Base-by-base conservation (phyloP, 768 basidiomycete genomes). In the Amanita pseudoporphyria region DNA sequence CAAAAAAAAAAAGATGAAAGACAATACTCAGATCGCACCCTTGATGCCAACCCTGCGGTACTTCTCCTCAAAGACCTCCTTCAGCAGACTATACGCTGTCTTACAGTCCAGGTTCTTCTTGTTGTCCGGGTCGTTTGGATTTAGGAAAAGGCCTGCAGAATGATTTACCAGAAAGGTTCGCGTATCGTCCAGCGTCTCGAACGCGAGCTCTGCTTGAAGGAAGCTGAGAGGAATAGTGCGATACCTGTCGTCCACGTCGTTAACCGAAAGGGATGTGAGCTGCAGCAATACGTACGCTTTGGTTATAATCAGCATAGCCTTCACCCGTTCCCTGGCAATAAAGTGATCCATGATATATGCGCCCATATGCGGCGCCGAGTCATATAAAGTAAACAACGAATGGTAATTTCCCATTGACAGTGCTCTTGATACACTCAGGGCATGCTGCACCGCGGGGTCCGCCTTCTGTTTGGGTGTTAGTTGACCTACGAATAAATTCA, bases 301-400 rank as follows among this genome's bases (percentile, higher is more conserved):
- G 26, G 88, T 79, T 70, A 99, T 94, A 56, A 87, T 81, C 61
- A 91, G 79, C 53, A 99, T 64, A 1, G 92, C 93, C 52, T 80
- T 79, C 49, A 86, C 77, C 52, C 96, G 72, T 69, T 98, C 96
- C 58, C 96, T 78, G 59, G 83, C 81, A 59, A 97, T 86, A 64
- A 98, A 97, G 65, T 97, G 93, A 67, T 98, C 96, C 90, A 99
- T 96, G 60, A 99, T 92, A 66, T 98, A 98, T 47, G 81, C 93
- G 33, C 92, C 91, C 96, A 98, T 98, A 62, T 95, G 93, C 22
- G 93, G 92, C 38, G 91, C 90, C 47, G 73, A 72, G 58, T 77
- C 58, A 67, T 89, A 98, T 51, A 92, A 69, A 48, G 81, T 79
- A 70, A 98, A 98, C 57, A 99, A 76, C 36, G 81, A 77, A 66